Evolutionary conservation across 2,329 filamentous ascomycete species (phyloP).

Genomic region (Ceratocystiopsis brevicomis): DNA sequence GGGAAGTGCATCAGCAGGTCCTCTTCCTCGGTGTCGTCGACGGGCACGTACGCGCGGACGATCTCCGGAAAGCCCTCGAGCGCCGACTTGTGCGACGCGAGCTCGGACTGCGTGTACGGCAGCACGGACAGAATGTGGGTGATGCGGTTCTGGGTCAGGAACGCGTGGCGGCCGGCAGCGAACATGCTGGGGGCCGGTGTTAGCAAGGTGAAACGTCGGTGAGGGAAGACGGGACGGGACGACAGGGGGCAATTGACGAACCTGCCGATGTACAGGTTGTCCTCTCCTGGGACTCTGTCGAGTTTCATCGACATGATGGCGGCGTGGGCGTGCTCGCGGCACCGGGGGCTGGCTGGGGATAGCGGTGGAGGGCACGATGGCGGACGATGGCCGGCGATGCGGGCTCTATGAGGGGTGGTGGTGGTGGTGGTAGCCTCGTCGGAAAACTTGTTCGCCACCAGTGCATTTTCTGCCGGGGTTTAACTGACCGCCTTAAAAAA

Average conservation of each 20-base stretch:
- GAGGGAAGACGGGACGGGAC: not conserved
- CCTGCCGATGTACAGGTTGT: constrained; percentile 65
- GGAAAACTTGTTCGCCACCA: too few relatives aligned
- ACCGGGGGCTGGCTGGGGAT: not conserved
- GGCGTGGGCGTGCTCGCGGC: too few relatives aligned
- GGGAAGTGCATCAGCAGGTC: constrained; percentile 71
- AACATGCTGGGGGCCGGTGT: constrained; percentile 44
- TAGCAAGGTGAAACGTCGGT: not conserved
- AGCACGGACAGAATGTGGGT: constrained; percentile 79
- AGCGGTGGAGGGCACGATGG: too few relatives aligned
- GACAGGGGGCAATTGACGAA: constrained; percentile 17
- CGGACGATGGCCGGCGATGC: too few relatives aligned
- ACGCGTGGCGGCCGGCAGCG: constrained; percentile 49
- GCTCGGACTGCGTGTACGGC: constrained; percentile 20
- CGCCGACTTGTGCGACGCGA: constrained; percentile 33
- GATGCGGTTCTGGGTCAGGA: constrained; percentile 51
- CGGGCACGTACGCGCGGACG: constrained; percentile 35
- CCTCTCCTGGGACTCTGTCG: constrained; percentile 47
- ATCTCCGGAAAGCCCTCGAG: constrained; percentile 30
- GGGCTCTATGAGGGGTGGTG: too few relatives aligned
- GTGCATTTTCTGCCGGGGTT: too few relatives aligned
- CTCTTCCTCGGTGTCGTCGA: constrained; percentile 81
- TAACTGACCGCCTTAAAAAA: too few relatives aligned
- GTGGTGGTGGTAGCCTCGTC: too few relatives aligned
- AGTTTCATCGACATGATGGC: constrained; percentile 30